These are phyloP conservation scores for Aspergillus biplanus DNA, from an alignment of 495 filamentous ascomycete species.

Conservation along the genomic window DNA sequence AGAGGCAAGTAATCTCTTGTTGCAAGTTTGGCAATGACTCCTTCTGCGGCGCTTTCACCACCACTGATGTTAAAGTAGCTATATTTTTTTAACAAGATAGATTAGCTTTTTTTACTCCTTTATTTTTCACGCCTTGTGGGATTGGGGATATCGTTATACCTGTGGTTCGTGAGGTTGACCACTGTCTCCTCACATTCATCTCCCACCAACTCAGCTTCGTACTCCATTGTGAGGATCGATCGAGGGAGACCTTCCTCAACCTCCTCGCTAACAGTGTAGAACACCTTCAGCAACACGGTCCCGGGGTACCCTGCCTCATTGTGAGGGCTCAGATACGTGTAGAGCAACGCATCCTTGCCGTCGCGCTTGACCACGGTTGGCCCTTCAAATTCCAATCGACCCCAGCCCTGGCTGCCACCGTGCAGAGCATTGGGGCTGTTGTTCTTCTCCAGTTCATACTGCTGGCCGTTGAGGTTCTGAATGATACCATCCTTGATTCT, in stretches of 20 bases:
- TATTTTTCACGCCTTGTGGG: background rate
- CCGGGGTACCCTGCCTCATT: constrained; percentile 89
- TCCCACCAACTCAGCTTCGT: constrained; percentile 80
- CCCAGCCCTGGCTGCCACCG: constrained; percentile 83
- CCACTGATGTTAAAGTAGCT: constrained; percentile 91
- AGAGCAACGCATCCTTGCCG: constrained; percentile 76
- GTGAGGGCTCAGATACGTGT: constrained; percentile 71
- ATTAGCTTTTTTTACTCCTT: background rate
- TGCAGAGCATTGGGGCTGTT: constrained; percentile 81
- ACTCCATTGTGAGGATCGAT: constrained; percentile 79
- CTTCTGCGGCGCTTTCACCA: constrained; percentile 65
- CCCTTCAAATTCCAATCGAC: constrained; percentile 79
- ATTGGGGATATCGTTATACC: constrained; percentile 52
- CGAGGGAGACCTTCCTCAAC: constrained; percentile 52
- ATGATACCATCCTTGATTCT: constrained; percentile 76
- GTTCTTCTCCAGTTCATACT: constrained; percentile 71
- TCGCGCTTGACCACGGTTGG: constrained; percentile 65
- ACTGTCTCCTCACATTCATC: constrained; percentile 81
- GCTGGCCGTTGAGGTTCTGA: constrained; percentile 69
- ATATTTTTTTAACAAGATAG: background rate
- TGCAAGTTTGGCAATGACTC: constrained; percentile 70
- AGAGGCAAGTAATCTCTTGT: constrained; percentile 77
- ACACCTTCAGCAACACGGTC: constrained; percentile 73
- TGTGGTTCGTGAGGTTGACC: constrained; percentile 92
- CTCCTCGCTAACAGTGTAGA: constrained; percentile 77